Evolutionary conservation across 2,329 filamentous ascomycete genomes (phyloP).

Genomic region (Apiospora phragmitis): DNA sequence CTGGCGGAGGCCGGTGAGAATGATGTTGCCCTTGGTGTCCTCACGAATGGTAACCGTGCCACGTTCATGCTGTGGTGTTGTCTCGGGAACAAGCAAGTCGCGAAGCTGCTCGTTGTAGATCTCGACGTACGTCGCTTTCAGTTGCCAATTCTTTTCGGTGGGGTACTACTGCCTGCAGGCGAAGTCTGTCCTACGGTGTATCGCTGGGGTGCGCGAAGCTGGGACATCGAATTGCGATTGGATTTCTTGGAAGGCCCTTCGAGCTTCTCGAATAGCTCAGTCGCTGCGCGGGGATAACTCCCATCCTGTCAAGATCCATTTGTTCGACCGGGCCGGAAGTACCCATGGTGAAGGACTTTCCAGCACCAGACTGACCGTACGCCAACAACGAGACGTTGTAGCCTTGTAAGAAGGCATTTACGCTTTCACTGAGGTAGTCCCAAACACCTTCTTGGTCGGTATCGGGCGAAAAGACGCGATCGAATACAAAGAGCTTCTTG

Average conservation of each 20-base stretch:
- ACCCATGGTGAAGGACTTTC: conserved; percentile 99
- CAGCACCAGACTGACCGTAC: conserved; percentile 95
- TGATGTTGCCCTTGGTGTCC: conserved; percentile 90
- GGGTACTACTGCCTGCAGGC: conserved; percentile 31
- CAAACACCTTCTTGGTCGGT: conserved; percentile 86
- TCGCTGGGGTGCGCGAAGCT: conserved; percentile 76
- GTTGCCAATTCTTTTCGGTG: conserved; percentile 78
- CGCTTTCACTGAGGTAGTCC: conserved; percentile 90
- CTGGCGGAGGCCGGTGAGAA: conserved; percentile 86
- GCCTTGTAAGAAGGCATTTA: conserved; percentile 86
- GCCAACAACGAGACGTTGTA: conserved; percentile 98
- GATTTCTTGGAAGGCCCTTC: conserved; percentile 51
- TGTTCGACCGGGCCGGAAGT: conserved; percentile 85
- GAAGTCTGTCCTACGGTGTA: conserved; percentile 61
- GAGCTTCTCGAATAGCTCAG: conserved; percentile 84
- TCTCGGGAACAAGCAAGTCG: conserved; percentile 82
- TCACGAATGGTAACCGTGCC: conserved; percentile 87
- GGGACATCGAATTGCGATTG: conserved; percentile 70
- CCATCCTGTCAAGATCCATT: conserved; percentile 69
- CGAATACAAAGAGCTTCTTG: conserved; percentile 93
- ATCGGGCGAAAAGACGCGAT: conserved; percentile 86
- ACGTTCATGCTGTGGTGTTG: conserved; percentile 68
- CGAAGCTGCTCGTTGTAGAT: conserved; percentile 98
- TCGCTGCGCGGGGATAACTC: conserved; percentile 91
- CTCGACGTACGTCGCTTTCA: conserved; percentile 93